Conservation (phyloP, 192 early-diverging fungal genomes). For the Neocallimastix lanati region DNA sequence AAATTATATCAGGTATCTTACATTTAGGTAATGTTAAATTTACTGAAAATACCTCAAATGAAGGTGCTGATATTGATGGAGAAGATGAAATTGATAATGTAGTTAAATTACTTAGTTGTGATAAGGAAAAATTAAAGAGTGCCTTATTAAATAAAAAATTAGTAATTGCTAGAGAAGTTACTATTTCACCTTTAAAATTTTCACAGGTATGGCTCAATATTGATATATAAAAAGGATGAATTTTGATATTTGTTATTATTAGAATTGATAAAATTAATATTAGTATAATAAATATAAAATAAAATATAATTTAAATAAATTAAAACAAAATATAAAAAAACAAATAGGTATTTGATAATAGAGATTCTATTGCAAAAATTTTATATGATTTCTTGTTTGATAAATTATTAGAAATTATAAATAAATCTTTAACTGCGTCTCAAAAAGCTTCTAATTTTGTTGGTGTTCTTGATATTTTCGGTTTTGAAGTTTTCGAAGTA, state of each 20-base stretch:
- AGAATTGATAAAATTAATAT: too few relatives aligned
- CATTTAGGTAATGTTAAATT: not conserved
- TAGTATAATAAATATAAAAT: too few relatives aligned
- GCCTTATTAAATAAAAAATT: not conserved
- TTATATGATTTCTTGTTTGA: conserved; percentile 30
- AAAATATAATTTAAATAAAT: too few relatives aligned
- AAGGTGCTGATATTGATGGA: not conserved
- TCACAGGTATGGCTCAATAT: not conserved
- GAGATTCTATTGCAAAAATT: conserved; percentile 32
- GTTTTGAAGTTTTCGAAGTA: conserved; percentile 20
- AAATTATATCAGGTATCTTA: not conserved
- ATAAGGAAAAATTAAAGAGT: not conserved
- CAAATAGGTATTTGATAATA: conserved; percentile 22
- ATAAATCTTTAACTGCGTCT: conserved; percentile 5
- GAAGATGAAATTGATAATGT: not conserved
- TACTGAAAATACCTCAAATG: not conserved
- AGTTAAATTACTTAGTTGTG: not conserved
- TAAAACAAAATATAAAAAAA: too few relatives aligned
- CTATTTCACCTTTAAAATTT: not conserved
- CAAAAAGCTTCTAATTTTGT: conserved; percentile 17
- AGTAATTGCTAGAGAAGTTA: not conserved
- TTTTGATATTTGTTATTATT: too few relatives aligned
- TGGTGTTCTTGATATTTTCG: conserved; percentile 38
- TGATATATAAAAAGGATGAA: too few relatives aligned
- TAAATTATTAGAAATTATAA: conserved; percentile 24